These are phyloP conservation scores for Iodosphaeria phyllophila DNA, from an alignment of 2,329 filamentous ascomycete genomes.

Conservation along the genomic window DNA sequence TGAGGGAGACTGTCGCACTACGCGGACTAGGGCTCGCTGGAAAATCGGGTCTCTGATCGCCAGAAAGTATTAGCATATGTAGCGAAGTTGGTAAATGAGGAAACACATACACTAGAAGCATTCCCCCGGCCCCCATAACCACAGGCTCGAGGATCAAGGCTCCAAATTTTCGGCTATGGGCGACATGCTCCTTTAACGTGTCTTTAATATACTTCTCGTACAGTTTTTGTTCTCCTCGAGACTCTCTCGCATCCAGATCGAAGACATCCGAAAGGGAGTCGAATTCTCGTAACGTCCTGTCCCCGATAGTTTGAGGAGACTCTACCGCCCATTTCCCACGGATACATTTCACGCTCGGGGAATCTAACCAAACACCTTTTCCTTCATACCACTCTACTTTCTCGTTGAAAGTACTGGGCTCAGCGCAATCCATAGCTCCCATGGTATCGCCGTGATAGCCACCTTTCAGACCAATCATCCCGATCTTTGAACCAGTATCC, in stretches of 20 bases:
- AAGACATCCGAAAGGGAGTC: constrained; percentile 37
- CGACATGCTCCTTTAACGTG: constrained; percentile 30
- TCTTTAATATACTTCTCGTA: constrained; percentile 43
- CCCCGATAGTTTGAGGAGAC: constrained; percentile 27
- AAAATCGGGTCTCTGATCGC: constrained; percentile 54
- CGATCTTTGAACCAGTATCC: constrained; percentile 36
- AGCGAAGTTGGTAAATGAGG: constrained; percentile 4
- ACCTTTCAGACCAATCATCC: constrained; percentile 56
- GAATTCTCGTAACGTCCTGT: constrained; percentile 24
- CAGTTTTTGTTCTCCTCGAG: constrained; percentile 20
- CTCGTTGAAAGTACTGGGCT: constrained; percentile 60
- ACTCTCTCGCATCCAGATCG: constrained; percentile 29
- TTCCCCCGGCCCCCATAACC: constrained; percentile 65
- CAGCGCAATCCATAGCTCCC: constrained; percentile 70
- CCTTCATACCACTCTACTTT: constrained; percentile 77
- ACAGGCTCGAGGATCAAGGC: constrained; percentile 67
- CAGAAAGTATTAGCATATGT: constrained; percentile 7
- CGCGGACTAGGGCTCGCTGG: constrained; percentile 50
- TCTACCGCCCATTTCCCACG: constrained; percentile 48
- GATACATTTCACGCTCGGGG: constrained; percentile 47
- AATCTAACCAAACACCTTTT: constrained; percentile 66
- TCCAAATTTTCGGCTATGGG: constrained; percentile 49
- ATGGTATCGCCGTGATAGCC: constrained; percentile 82
- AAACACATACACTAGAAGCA: constrained; percentile 56
- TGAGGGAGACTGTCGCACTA: constrained; percentile 39